Evolutionary conservation across 2,329 filamentous ascomycete species (phyloP).

Genomic region (Laburnicola sp.): DNA sequence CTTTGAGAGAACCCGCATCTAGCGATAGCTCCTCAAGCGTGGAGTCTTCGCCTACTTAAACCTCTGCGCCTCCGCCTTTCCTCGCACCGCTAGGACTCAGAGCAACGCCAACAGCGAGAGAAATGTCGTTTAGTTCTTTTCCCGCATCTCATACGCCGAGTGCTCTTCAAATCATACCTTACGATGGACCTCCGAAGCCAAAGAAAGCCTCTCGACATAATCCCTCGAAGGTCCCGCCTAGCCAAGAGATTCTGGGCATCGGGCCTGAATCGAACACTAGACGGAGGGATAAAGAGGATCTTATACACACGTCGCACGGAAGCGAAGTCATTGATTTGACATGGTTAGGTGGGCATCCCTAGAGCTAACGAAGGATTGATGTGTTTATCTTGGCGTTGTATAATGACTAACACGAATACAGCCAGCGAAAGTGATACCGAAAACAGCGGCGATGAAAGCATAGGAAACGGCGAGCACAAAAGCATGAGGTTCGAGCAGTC

Average conservation of each 20-base stretch:
- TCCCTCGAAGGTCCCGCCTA: conserved; percentile 3
- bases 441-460: conserved; percentile 7
- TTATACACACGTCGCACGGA: conserved; percentile 8
- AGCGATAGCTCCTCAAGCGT: conserved; percentile 8
- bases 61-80: conserved; percentile 11
- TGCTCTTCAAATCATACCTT: conserved; percentile 14
- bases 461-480: conserved; percentile 7
- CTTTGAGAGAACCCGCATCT: conserved; percentile 7
- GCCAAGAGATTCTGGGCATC: conserved; percentile 7
- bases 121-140: conserved; percentile 12
- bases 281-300: conserved; percentile 8
- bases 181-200: conserved; percentile 11
- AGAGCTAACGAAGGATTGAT: conserved; percentile 10
- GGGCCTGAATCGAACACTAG: conserved; percentile 10
- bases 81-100: conserved; percentile 7
- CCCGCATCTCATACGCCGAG: neutral
- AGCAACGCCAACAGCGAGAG: conserved; percentile 12
- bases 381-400: conserved; percentile 7
- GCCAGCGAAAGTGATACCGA: conserved; percentile 10
- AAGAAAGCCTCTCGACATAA: conserved; percentile 12
- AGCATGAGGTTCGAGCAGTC: conserved; percentile 2
- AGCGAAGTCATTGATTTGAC: conserved; percentile 13
- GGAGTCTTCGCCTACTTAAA: conserved; percentile 18
- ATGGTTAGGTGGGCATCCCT: conserved; percentile 16
- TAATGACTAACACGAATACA: conserved; percentile 14